Base-by-base conservation (phyloP, 495 filamentous ascomycete genomes). In the Lophiotrema nucula region DNA sequence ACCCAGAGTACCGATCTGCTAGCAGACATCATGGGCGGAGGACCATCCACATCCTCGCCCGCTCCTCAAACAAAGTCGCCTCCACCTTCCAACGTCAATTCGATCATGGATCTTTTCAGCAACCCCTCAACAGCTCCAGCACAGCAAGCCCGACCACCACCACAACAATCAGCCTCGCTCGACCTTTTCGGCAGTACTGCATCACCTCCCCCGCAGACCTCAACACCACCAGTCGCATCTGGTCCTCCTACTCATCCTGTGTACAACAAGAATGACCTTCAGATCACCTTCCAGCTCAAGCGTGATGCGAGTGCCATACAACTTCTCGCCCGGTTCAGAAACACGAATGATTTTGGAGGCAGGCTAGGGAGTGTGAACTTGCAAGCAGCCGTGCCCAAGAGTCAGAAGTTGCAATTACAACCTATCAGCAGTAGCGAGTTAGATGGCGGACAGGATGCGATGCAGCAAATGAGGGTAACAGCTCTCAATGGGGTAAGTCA, bases 321-420 rank as follows among this genome's bases (percentile, higher is more conserved):
- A 67, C 84, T 95, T 8, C 74, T 87, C 24, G 89, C 90, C 16
- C 83, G 88, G 4, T 97, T 98, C 80, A 77, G 79, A 13, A 97
- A 97, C 69, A 78, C 73, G 1, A 86, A 84, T 13, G 81, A 80
- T 49, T 82, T 84, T 47, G 76, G 76, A 24, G 67, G 72, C n/a
- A 8, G 15, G 15, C 78, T 97, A 43, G 78, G 82, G 15, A 80
- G 75, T 28, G 88, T 97, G 16, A 85, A 84, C 4, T 68, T 98
- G 48, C 95, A 97, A 72, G 95, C 92, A 43, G 93, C 93, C 3
- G 93, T 97, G 58, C 95, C 93, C 4, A 97, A 96, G 76, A 90
- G 85, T 31, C 95, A 97, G 73, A 92, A 89, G 66, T 70, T 98
- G 58, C 89, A 95, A 70, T 75, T 98, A 46, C 86, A 91, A 66